Evolutionary conservation across 805 yeast genomes (phyloP), one percentile per base, ranked within the genome.

Genomic region (Wickerhamiella slavikovae): DNA sequence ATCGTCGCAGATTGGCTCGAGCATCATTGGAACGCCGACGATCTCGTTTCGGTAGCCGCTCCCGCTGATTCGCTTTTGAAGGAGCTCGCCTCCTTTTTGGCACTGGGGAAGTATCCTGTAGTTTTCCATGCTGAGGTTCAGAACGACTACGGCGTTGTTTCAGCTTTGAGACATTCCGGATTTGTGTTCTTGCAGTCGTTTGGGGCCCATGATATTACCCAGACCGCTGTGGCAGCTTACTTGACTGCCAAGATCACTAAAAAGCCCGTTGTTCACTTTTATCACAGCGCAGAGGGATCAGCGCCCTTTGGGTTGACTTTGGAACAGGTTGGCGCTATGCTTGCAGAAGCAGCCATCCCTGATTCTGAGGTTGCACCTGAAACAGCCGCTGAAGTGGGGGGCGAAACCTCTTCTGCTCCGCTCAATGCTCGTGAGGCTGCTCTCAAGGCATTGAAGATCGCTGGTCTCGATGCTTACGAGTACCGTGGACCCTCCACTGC

Each of bases 181-280:
- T 64, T 60, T 40, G 63, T 69, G 5, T 58, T 74, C 15, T 49
- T 83, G 37, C 63, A 82, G 32, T 77, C 93, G n/a, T 70, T 66
- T 42, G 53, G 58, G 22, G 47, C 62, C 4, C 46, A 55, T 19
- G 79, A 73, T 36, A 58, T 73, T 7, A 51, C 57, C 26, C 61
- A 61, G 29, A 58, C 66, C 36, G 59, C 77, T 4, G 51, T 66
- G 26, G 63, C 70, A 16, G 67, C 91, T 2, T 65, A 68, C 40
- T 52, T 67, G 26, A 49, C 71, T 23, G 65, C 83, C 5, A 48
- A 57, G 21, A 53, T 54, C 32, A 48, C 62, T 20, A 37, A 51
- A 4, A 57, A 54, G 29, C 66, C 89, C 1, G 79, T 77, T 4
- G 58, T 82, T 35, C 93, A 82, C 52, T 76, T 82, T 47, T 72